Evolutionary conservation across 148 eudicot genomes (phyloP).

Genomic region (Amaranthus palmeri): DNA sequence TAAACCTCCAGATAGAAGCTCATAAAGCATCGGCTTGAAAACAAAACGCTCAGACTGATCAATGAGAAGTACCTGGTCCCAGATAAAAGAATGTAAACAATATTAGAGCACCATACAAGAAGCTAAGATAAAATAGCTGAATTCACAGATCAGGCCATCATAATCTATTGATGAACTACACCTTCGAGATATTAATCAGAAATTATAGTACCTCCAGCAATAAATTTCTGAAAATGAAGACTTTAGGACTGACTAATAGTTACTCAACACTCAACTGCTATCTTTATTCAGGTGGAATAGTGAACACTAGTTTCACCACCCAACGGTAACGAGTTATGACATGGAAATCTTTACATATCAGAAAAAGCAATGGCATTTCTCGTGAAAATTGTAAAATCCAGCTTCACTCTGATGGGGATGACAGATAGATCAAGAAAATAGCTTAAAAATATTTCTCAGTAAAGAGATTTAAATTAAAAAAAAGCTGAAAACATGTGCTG

Average conservation of each 20-base stretch:
- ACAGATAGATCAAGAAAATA: neutral
- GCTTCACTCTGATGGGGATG: neutral
- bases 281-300: too few relatives aligned
- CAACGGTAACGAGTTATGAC: too few relatives aligned
- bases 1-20: slow-evolving; percentile 91
- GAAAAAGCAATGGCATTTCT: neutral
- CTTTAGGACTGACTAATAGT: too few relatives aligned
- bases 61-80: slow-evolving; percentile 75
- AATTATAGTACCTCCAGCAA: neutral
- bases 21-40: slow-evolving; percentile 96
- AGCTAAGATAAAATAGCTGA: neutral
- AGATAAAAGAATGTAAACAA: slow-evolving; percentile 21
- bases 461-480: too few relatives aligned
- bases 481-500: too few relatives aligned
- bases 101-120: slow-evolving; percentile 7
- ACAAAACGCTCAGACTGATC: slow-evolving; percentile 94
- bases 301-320: too few relatives aligned
- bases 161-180: neutral
- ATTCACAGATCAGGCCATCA: neutral
- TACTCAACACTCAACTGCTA: too few relatives aligned
- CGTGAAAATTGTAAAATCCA: too few relatives aligned
- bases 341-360: neutral
- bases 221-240: neutral
- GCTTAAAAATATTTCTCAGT: neutral
- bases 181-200: neutral